phyloP scores from a whole-genome alignment of 768 basidiomycete genomes.

The Leccinum incarnatum region DNA sequence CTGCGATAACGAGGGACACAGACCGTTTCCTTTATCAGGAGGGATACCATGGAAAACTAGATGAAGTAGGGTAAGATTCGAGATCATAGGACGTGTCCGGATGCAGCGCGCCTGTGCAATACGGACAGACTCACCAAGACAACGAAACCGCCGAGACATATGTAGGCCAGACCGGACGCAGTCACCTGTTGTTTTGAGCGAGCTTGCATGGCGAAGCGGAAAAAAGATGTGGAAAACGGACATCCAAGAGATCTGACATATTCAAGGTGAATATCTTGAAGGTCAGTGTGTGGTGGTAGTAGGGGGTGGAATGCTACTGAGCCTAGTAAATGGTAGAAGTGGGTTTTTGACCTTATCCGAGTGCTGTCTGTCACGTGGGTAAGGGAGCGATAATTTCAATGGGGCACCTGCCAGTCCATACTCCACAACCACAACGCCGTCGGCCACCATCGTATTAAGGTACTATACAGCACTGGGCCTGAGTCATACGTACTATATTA shows the following conservation, averaged over 20 bases:
- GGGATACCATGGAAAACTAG: slow-evolving; percentile 82
- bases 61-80: neutral
- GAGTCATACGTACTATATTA: too few relatives aligned
- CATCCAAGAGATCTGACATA: slow-evolving; percentile 26
- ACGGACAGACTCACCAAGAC: slow-evolving; percentile 37
- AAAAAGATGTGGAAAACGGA: slow-evolving; percentile 14
- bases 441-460: too few relatives aligned
- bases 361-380: neutral
- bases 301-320: too few relatives aligned
- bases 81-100: too few relatives aligned
- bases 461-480: too few relatives aligned
- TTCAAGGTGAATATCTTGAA: neutral
- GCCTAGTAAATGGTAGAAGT: too few relatives aligned
- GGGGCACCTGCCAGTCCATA: too few relatives aligned
- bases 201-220: slow-evolving; percentile 17
- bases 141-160: slow-evolving; percentile 57
- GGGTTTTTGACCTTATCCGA: neutral
- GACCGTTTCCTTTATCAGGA: slow-evolving; percentile 81
- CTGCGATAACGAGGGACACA: neutral
- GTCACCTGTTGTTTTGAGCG: slow-evolving; percentile 43
- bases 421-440: too few relatives aligned
- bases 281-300: neutral
- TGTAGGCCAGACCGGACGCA: slow-evolving; percentile 53
- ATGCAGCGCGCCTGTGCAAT: neutral
- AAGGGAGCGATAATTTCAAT: too few relatives aligned